phyloP scores from a whole-genome alignment of 164 flowering plant species.

The Piper longum region DNA sequence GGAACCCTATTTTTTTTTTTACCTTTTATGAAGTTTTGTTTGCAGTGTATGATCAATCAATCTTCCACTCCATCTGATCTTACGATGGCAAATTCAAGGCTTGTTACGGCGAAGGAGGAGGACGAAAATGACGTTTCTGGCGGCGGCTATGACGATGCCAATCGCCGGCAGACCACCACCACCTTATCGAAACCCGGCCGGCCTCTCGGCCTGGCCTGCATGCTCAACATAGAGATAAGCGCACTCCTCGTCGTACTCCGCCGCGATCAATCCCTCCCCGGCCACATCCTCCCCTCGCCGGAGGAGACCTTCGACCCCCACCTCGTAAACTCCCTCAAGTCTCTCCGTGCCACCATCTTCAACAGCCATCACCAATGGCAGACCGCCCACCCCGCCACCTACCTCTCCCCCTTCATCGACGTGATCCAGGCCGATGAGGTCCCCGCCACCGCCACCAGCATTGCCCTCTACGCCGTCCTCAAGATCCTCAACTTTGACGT shows the following conservation, averaged over 20 bases:
- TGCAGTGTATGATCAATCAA: too few species aligned
- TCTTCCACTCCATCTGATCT: too few species aligned
- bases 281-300: conserved; percentile 22
- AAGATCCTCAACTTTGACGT: conserved; percentile 53
- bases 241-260: conserved; percentile 77
- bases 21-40: too few species aligned
- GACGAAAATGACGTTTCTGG: too few species aligned
- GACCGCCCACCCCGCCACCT: conserved; percentile 47
- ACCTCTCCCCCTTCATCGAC: conserved; percentile 71
- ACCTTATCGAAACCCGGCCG: conserved; percentile 6
- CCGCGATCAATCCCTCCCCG: conserved; percentile 21
- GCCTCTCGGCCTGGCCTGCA: conserved; percentile 64
- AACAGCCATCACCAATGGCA: conserved; percentile 73
- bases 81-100: too few species aligned
- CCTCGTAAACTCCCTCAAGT: conserved; percentile 48
- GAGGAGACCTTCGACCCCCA: conserved; percentile 42
- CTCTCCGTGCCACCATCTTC: conserved; percentile 57
- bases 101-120: too few species aligned
- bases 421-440: conserved; percentile 63
- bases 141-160: too few species aligned
- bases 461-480: conserved; percentile 51
- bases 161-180: too few species aligned
- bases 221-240: conserved; percentile 77
- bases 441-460: conserved; percentile 55
- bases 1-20: too few species aligned